These are phyloP conservation scores for Yarrowia phangngaensis DNA, from an alignment of 805 yeast genomes.

Conservation along the genomic window DNA sequence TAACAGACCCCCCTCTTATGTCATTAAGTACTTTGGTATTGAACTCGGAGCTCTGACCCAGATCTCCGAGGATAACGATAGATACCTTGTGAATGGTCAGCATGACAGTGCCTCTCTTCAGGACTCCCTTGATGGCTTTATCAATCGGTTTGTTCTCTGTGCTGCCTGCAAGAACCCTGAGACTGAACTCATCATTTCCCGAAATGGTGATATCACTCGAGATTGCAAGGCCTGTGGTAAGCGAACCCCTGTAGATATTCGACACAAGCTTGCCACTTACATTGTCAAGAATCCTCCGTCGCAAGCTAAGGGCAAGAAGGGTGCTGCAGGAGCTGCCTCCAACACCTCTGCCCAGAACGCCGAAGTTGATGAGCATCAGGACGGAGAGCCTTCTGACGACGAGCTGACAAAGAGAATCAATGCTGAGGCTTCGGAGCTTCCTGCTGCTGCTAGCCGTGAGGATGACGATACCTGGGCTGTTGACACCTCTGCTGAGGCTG, in stretches of 20 bases:
- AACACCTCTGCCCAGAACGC: slow-evolving; percentile 44
- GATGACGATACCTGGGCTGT: slow-evolving; percentile 96
- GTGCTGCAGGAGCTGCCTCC: slow-evolving; percentile 80
- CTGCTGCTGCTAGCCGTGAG: slow-evolving; percentile 47
- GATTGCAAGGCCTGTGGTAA: slow-evolving; percentile 99
- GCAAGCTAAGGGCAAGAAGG: slow-evolving; percentile 47
- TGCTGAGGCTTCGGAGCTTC: slow-evolving; percentile 74
- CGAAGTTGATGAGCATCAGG: slow-evolving; percentile 38
- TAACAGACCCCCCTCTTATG: slow-evolving; percentile 86
- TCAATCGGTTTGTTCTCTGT: slow-evolving; percentile 87
- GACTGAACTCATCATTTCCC: slow-evolving; percentile 80
- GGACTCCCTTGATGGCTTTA: slow-evolving; percentile 91
- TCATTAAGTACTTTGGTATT: slow-evolving; percentile 90
- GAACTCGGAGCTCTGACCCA: slow-evolving; percentile 97
- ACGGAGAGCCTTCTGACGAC: slow-evolving; percentile 61
- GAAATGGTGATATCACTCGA: slow-evolving; percentile 69
- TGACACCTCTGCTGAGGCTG: slow-evolving; percentile 94
- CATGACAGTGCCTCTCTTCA: slow-evolving; percentile 89
- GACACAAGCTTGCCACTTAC: slow-evolving; percentile 81
- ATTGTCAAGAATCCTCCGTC: slow-evolving; percentile 83
- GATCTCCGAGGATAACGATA: slow-evolving; percentile 71
- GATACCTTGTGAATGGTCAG: slow-evolving; percentile 89
- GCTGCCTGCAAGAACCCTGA: slow-evolving; percentile 96
- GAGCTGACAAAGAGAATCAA: slow-evolving; percentile 72
- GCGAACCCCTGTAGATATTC: slow-evolving; percentile 74